Base-by-base conservation (phyloP, 306 rosid species). In the Lotus japonicus region DNA sequence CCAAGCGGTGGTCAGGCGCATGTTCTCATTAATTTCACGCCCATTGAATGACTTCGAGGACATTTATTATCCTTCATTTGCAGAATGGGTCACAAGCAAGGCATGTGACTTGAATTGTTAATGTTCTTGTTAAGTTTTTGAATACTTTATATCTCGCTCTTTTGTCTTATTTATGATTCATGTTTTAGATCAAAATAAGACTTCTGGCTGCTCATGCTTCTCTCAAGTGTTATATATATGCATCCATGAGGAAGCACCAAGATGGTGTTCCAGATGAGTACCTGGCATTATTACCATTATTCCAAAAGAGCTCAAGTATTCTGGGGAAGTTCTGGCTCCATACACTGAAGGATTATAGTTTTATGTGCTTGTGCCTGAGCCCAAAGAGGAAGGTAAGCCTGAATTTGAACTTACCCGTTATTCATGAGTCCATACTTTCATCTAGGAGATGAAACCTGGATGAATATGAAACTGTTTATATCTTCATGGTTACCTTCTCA, bases 41-140 rank as follows among this genome's bases (percentile, higher is more conserved):
- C 95, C 95, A 45, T 39, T 94, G 83, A 80, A 78, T 82, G 97
- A 90, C 17, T 90, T 94, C 76, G 84, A 87, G 81, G 91, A 88
- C 74, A 90, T 94, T 65, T 94, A 88, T 76, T 94, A 88, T 94
- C 98, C 98, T 79, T 94, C 98, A 21, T 94, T 90, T 86, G 95
- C 98, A 11, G 98, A 94, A 74, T 94, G 98, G 98, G 98, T 90
- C 74, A 85, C 98, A 14, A 90, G 95, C 87, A 94, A 90, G 95
- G 98, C 84, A 74, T 31, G 73, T 53, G 23, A 43, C 63, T 46
- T 53, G 50, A 44, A 58, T 58, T 66, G 58, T 58, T 64, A 44
- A 52, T 64, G 51, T 38, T 14, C 45, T 44, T 11, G 11, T 61
- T 66, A 26, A 9, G n/a, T 46, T 56, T 67, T 76, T 26, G 23